Conservation (phyloP, 2,329 filamentous ascomycete genomes). For the Verticillium isaacii region DNA sequence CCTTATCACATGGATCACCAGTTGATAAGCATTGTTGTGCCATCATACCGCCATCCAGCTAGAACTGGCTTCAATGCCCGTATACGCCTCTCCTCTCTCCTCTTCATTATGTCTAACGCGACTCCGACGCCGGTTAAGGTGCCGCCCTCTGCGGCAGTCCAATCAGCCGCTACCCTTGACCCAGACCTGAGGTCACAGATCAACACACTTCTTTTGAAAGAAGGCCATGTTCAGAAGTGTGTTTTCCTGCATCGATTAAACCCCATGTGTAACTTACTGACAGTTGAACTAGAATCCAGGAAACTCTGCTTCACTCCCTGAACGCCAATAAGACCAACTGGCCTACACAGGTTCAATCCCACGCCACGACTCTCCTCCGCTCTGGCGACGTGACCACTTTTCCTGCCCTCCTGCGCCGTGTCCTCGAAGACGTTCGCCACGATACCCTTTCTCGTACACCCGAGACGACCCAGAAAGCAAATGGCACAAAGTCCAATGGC, state of each 20-base stretch:
- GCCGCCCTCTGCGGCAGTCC: conserved; percentile 52
- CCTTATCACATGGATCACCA: too few relatives aligned
- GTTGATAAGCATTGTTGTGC: too few relatives aligned
- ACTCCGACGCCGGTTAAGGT: conserved; percentile 57
- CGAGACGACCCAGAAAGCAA: conserved; percentile 15
- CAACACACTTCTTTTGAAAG: conserved; percentile 52
- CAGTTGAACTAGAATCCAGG: conserved; percentile 49
- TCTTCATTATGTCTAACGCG: conserved; percentile 36
- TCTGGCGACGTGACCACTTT: conserved; percentile 56
- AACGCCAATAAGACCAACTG: conserved; percentile 57
- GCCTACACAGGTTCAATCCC: conserved; percentile 55
- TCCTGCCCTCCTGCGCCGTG: conserved; percentile 54
- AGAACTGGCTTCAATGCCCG: not conserved
- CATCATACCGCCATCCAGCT: not conserved
- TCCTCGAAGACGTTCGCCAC: conserved; percentile 57
- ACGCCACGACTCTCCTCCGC: conserved; percentile 57
- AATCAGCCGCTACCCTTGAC: conserved; percentile 57
- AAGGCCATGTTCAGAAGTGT: conserved; percentile 57
- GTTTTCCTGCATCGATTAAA: not conserved
- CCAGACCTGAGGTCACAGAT: conserved; percentile 59
- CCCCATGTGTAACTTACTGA: too few relatives aligned
- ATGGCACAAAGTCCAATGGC: conserved; percentile 16
- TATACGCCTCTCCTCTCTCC: not conserved
- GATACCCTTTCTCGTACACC: conserved; percentile 32
- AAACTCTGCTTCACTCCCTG: conserved; percentile 57